Evolutionary conservation across 495 filamentous ascomycete genomes (phyloP), one percentile per base, ranked within the genome.

Genomic region (Penicillium ochrochloron): DNA sequence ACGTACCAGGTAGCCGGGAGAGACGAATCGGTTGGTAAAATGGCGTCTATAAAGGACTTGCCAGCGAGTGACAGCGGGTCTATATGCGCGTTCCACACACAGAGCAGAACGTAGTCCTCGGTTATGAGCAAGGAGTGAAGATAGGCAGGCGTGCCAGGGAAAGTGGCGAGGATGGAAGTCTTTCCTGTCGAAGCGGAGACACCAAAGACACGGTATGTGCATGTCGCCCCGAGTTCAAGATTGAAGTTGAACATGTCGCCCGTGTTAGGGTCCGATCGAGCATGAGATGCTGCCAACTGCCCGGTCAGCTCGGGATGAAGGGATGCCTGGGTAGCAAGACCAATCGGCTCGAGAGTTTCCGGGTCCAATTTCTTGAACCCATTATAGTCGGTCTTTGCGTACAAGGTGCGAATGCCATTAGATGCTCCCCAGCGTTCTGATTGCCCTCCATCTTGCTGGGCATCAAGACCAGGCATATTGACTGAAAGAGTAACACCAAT

Each of bases 181-280:
- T 86, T 75, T 0, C 88, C 90, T 0, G 84, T 89, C 0, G 82
- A 68, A 0, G 83, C 83, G 8, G 79, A 87, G 15, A 87, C 83
- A 5, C 76, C 70, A 71, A 93, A 94, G 31, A 93, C 69, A 2
- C 88, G 86, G 66, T 93, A 95, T 0, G 82, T 84, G 6, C 78
- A 64, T 0, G 64, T 67, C 15, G 54, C 57, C 11, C 80, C 82
- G 5, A 87, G 48, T 2, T 80, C 68, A 37, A 92, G 83, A 70
- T 94, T 94, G 78, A 83, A 92, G 70, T 93, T 94, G 78, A 84
- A 92, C n/a, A 90, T 70, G 63, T 93, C 90, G 2, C 92, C 91
- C 0, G 88, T 93, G 0, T 79, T 66, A 0, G 89, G 90, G 65
- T 93, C 90, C 0, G 81, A 79, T n/a, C 86, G 85, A 7, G 89